Evolutionary conservation across 352 stramenopile species (phyloP).

Genomic region (Phytophthora syringae): DNA sequence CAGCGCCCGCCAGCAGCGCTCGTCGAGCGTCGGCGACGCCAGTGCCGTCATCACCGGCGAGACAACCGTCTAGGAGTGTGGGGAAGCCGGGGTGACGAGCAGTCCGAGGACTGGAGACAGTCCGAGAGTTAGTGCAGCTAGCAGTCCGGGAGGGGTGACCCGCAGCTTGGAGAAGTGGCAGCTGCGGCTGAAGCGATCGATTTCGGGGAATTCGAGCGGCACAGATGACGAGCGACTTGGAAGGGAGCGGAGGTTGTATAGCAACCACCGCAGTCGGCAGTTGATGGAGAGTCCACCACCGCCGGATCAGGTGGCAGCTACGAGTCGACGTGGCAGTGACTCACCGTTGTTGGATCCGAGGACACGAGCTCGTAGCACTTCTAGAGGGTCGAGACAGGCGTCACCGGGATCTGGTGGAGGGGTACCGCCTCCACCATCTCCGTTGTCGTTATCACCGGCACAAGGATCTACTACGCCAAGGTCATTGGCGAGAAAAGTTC

Average conservation of each 20-base stretch:
- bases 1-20: slow-evolving; percentile 28
- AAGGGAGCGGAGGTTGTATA: slow-evolving; percentile 31
- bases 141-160: slow-evolving; percentile 18
- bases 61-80: slow-evolving; percentile 19
- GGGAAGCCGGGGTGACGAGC: slow-evolving; percentile 15
- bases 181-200: slow-evolving; percentile 25
- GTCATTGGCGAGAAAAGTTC: slow-evolving; percentile 28
- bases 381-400: slow-evolving; percentile 25
- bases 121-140: slow-evolving; percentile 4
- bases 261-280: slow-evolving; percentile 42
- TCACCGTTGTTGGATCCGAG: slow-evolving; percentile 19
- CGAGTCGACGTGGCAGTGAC: slow-evolving; percentile 28
- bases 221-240: slow-evolving; percentile 37
- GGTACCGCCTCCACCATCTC: slow-evolving; percentile 22
- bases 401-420: slow-evolving; percentile 24
- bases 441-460: slow-evolving; percentile 25
- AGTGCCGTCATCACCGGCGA: slow-evolving; percentile 30
- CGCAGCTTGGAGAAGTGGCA: slow-evolving; percentile 42
- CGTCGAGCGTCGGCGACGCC: slow-evolving; percentile 16
- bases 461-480: slow-evolving; percentile 25
- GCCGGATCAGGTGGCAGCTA: slow-evolving; percentile 27
- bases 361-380: slow-evolving; percentile 29
- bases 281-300: slow-evolving; percentile 47
- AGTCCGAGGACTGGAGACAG: slow-evolving; percentile 20
- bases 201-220: slow-evolving; percentile 36